Base-by-base conservation (phyloP, 148 eudicot species). In the Cornus controversa region DNA sequence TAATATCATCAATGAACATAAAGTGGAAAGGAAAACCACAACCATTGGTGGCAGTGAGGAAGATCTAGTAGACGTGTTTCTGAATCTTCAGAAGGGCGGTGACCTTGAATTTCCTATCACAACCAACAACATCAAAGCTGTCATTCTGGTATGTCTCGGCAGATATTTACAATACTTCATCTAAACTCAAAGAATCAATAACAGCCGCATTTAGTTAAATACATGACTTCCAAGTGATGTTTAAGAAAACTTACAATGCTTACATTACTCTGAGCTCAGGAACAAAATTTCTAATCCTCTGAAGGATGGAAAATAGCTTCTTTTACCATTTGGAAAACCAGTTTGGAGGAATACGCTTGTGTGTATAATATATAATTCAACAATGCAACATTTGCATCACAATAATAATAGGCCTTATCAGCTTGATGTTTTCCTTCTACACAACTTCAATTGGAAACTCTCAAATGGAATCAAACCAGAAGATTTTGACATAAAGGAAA, bases 371-470 rank as follows among this genome's bases (percentile, higher is more conserved):
- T 11, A 50, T 13, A 50, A 14, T 15, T 50, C 57, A 15, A 50
- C 20, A 0, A 11, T 2, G 14, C 57, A 50, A 50, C 57, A 45
- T 50, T 13, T 50, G 15, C 57, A 11, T 50, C 20, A 50, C 15
- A 50, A 3, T 16, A 50, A 50, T 50, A 50, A 50, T 16, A 50
- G 0, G 57, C 57, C 57, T 50, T 20, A 50, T 16, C 57, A 50
- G 16, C 15, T 50, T 0, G 4, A 50, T 10, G 3, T 18, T 42
- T 50, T 50, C 18, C 18, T 50, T 14, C 14, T 47, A 47, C 13
- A 11, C 13, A 10, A 78, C 69, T 82, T 82, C 24, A 75, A 82
- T 27, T 82, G 84, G 84, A 70, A 34, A 29, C 66, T 78, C 23
- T 75, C 81, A 0, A 8, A 29, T 62, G 84, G 78, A 40, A 31